Percentiles rank a stretch among this genome's conserved stretches.
Evolutionary conservation across 176 grass and related monocot species (phyloP).

Genomic region (Bolboschoenus planiculmis): DNA sequence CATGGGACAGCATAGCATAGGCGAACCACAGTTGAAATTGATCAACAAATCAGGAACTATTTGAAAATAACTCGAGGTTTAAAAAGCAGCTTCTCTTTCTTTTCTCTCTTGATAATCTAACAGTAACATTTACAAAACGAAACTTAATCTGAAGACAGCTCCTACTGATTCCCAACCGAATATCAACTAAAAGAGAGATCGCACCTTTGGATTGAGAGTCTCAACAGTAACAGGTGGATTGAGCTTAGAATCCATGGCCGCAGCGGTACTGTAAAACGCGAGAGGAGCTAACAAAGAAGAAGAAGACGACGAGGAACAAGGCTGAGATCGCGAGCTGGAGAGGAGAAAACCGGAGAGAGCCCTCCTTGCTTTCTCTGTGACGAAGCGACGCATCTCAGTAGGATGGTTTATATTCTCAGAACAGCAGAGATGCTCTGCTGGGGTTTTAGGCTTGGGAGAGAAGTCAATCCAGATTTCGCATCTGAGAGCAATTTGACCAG

Average conservation of each 20-base stretch:
- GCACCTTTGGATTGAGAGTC: slow-evolving; percentile 65
- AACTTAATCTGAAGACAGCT: background rate
- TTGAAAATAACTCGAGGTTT: background rate
- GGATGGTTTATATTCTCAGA: background rate
- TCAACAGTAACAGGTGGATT: slow-evolving; percentile 39
- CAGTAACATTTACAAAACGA: background rate
- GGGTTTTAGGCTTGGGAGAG: slow-evolving; percentile 1
- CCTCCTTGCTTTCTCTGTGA: slow-evolving; percentile 43
- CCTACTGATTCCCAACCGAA: background rate
- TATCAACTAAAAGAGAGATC: background rate
- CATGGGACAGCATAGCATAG: background rate
- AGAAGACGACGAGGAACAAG: background rate
- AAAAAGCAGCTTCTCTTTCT: background rate
- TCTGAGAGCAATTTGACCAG: background rate
- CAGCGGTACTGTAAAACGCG: slow-evolving; percentile 16
- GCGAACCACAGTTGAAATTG: background rate
- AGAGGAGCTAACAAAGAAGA: background rate
- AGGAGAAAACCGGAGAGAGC: slow-evolving; percentile 30
- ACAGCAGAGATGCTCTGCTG: background rate
- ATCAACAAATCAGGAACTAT: background rate
- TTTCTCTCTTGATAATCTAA: background rate
- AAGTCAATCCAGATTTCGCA: background rate
- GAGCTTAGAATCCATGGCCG: slow-evolving; percentile 28
- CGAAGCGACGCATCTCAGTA: slow-evolving; percentile 52
- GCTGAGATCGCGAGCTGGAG: slow-evolving; percentile 32